Evolutionary conservation across 331 rosid genomes (phyloP).

Genomic region (Cucumis variabilis): DNA sequence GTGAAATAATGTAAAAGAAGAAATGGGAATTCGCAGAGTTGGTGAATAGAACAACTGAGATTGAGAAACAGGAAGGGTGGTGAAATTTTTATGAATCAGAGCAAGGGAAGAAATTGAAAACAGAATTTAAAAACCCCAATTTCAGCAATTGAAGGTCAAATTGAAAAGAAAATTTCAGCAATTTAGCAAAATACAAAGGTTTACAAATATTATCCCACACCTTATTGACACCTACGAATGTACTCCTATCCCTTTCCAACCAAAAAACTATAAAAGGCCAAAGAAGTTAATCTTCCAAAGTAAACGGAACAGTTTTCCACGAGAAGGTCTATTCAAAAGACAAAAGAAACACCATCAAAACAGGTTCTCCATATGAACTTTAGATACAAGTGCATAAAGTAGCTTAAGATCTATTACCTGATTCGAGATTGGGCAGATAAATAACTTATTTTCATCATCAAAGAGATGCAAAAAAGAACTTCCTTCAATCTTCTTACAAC

Average conservation of each 20-base stretch:
- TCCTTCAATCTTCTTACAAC: no score
- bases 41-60: not conserved
- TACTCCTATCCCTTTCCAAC: not conserved
- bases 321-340: constrained; percentile 70
- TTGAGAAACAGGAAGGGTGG: not conserved
- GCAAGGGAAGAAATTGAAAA: not conserved
- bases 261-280: not conserved
- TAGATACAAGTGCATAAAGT: constrained; percentile 26
- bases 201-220: not conserved
- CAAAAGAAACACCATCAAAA: constrained; percentile 19
- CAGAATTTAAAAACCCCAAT: constrained; percentile 3
- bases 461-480: no score
- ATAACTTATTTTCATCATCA: constrained; percentile 89
- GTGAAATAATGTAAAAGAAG: not conserved
- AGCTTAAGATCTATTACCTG: constrained; percentile 58
- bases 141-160: not conserved
- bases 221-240: not conserved
- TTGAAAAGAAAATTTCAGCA: not conserved
- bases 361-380: constrained; percentile 19
- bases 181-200: no score
- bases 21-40: not conserved
- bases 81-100: not conserved
- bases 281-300: not conserved
- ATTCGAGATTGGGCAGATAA: constrained; percentile 77
- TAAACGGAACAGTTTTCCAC: constrained; percentile 74